A percentile compares a stretch with the other conserved stretches of the same genome.
Conservation (phyloP, 176 grass and related monocot genomes). For the Oryza glumipatula region DNA sequence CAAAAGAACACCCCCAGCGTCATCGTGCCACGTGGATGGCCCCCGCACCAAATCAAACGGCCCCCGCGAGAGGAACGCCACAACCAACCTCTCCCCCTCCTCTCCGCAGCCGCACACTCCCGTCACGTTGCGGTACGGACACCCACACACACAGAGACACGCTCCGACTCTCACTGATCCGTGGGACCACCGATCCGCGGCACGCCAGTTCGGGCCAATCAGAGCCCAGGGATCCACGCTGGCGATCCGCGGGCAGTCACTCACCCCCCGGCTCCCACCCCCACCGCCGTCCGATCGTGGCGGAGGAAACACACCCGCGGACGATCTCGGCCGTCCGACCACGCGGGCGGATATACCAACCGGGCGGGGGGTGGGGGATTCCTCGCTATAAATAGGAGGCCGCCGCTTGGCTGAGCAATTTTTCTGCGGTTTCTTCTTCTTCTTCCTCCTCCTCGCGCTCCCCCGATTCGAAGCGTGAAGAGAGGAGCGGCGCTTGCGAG, state of each 20-base stretch:
- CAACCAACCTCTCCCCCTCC: background rate
- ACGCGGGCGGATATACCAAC: conserved; percentile 3
- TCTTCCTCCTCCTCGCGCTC: background rate
- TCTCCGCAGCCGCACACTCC: background rate
- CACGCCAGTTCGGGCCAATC: background rate
- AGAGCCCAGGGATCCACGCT: background rate
- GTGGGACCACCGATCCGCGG: background rate
- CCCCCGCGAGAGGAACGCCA: background rate
- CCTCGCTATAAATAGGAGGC: conserved; percentile 27
- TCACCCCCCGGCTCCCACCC: background rate
- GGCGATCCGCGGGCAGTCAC: conserved; percentile 3
- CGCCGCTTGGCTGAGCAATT: rapidly evolving
- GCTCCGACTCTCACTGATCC: too few relatives aligned
- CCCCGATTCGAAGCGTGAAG: conserved; percentile 32
- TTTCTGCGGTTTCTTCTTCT: background rate
- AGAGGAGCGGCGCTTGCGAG: background rate
- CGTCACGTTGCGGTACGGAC: background rate
- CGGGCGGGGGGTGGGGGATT: background rate
- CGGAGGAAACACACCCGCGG: conserved; percentile 37
- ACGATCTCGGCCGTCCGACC: conserved; percentile 20
- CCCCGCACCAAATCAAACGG: conserved; percentile 24
- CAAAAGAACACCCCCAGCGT: background rate
- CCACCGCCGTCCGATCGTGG: background rate
- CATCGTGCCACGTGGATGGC: background rate
- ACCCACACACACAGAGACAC: too few relatives aligned